phyloP scores from a whole-genome alignment of 208 protist species.

The Leishmania turanica region DNA sequence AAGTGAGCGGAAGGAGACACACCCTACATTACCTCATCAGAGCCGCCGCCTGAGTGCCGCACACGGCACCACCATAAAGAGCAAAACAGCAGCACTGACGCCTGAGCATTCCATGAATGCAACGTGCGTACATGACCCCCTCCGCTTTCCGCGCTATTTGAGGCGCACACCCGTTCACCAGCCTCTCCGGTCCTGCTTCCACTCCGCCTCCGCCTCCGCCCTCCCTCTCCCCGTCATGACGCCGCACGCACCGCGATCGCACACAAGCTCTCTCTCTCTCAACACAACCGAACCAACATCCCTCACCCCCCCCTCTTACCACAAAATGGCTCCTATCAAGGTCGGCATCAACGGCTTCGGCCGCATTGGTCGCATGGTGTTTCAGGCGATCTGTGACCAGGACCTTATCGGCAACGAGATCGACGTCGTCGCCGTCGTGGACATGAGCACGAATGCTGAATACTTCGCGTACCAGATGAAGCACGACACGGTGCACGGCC shows the following conservation, averaged over 20 bases:
- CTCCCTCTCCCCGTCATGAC: neutral
- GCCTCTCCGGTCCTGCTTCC: neutral
- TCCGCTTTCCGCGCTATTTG: neutral
- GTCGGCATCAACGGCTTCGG: constrained; percentile 99
- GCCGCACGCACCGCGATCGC: neutral
- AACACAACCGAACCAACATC: neutral
- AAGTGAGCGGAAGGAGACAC: neutral
- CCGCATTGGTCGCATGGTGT: constrained; percentile 98
- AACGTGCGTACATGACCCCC: neutral
- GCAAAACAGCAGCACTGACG: neutral
- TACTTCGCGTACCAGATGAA: constrained; percentile 98
- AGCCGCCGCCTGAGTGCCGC: neutral
- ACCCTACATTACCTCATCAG: neutral
- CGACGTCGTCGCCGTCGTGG: constrained; percentile 96
- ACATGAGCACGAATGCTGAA: constrained; percentile 96
- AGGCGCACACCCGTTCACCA: neutral
- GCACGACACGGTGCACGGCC: constrained; percentile 98
- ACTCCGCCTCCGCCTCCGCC: neutral
- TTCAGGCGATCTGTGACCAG: constrained; percentile 87
- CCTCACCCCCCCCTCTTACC: neutral
- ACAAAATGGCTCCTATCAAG: constrained; percentile 65
- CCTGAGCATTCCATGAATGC: neutral
- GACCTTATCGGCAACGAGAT: constrained; percentile 74
- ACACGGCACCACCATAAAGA: neutral
- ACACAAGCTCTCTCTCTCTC: neutral